Base-by-base conservation (phyloP, 306 rosid species). In the Acmispon strigosus region DNA sequence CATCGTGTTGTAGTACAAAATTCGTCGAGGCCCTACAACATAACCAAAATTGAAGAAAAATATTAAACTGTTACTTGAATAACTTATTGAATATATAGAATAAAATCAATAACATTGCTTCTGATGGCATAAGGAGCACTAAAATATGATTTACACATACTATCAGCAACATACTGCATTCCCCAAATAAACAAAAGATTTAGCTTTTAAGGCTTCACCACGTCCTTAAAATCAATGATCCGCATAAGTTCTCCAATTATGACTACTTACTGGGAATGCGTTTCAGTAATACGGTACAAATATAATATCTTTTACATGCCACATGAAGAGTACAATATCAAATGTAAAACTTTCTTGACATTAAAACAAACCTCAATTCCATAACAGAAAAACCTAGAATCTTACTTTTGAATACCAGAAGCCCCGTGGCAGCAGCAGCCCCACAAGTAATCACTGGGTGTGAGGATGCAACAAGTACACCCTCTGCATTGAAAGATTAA, bases 11-110 rank as follows among this genome's bases (percentile, higher is more conserved):
- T 89, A 52, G 86, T 87, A 90, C 81, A 94, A 78, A 42, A 86
- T 66, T 49, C 70, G 86, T 11, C 97, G 89, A 44, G 98, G 97
- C 78, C 87, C 98, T 94, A 83, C 77, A 78, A 10, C 42, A 42
- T 17, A 83, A 29, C 66, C 18, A 61, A 71, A 69, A 64, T 19
- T 36, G 29, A 63, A 8, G 53, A 81, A 45, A 63, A 81, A 22
- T 5, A 54, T 72, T 34, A 29, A 66, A 36, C 5, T 55, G 17
- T 73, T 14, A 53, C 22, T 59, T 43, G 62, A 66, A 56, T 55
- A 62, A 36, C 34, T 24, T 54, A 17, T 36, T 36, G 45, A 75
- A 72, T 32, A 48, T 6, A 68, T 59, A 69, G 56, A 53, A 62
- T 11, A 54, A 36, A 55, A 32, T 52, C 39, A 62, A 27, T 22